Conservation (phyloP, 2,329 filamentous ascomycete genomes). For the Fusarium heterosporum region DNA sequence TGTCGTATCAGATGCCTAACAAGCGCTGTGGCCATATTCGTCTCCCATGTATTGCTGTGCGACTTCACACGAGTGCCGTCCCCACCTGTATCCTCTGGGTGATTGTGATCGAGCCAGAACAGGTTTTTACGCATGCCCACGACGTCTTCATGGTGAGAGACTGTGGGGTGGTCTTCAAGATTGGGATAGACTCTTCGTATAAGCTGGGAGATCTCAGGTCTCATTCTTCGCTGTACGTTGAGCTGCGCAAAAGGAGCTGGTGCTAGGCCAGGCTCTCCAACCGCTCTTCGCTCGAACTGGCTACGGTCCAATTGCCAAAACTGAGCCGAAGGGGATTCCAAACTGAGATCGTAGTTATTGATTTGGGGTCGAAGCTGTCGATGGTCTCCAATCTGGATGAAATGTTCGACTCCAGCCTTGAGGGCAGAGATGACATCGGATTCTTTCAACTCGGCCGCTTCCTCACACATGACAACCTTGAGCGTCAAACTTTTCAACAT, state of each 20-base stretch:
- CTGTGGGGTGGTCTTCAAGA: constrained; percentile 61
- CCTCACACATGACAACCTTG: constrained; percentile 71
- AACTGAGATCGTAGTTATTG: constrained; percentile 61
- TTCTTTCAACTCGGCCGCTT: constrained; percentile 74
- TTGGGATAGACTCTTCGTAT: constrained; percentile 69
- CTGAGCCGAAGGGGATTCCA: constrained; percentile 27
- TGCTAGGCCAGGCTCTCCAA: constrained; percentile 38
- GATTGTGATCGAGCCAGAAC: constrained; percentile 72
- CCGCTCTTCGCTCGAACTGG: constrained; percentile 46
- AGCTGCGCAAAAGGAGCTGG: constrained; percentile 55
- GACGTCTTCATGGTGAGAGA: constrained; percentile 60
- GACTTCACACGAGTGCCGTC: constrained; percentile 57
- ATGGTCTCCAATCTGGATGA: constrained; percentile 73
- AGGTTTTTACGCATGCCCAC: constrained; percentile 64
- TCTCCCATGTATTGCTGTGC: constrained; percentile 68
- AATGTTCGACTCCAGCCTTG: constrained; percentile 67
- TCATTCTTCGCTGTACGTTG: constrained; percentile 73
- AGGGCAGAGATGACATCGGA: constrained; percentile 68
- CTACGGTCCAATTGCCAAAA: constrained; percentile 55
- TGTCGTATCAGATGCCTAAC: constrained; percentile 75
- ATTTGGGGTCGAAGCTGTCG: constrained; percentile 69
- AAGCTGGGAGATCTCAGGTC: constrained; percentile 69
- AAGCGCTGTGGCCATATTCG: constrained; percentile 71
- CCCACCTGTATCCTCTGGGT: constrained; percentile 56
- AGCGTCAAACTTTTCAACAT: constrained; percentile 57